Evolutionary conservation across 176 grass and related monocot species (phyloP).

Genomic region (Guadua angustifolia): DNA sequence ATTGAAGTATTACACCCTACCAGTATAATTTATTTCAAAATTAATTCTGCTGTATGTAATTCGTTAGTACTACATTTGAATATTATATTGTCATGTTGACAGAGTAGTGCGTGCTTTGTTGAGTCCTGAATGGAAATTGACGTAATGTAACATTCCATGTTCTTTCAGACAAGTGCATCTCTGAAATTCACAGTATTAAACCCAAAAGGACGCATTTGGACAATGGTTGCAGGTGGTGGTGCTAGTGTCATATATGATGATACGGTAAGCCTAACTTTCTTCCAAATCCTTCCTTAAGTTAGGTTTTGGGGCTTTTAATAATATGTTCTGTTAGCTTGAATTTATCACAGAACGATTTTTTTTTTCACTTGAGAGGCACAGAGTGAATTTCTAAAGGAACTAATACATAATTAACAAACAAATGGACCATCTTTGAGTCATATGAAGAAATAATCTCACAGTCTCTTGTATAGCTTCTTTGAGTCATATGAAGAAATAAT

Average conservation of each 20-base stretch:
- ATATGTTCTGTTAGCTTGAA: not conserved
- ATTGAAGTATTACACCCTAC: too few species aligned
- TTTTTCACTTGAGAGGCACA: not conserved
- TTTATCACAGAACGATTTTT: not conserved
- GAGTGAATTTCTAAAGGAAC: not conserved
- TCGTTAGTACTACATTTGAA: not conserved
- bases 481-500: not conserved
- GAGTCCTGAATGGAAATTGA: too few species aligned
- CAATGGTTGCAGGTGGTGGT: conserved; percentile 95
- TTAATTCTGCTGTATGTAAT: conserved; percentile 10
- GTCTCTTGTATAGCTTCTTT: too few species aligned
- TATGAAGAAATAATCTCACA: not conserved
- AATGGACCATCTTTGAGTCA: not conserved
- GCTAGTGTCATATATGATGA: conserved; percentile 98
- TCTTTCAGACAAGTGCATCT: conserved; percentile 80
- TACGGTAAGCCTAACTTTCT: conserved; percentile 62
- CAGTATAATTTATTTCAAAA: not conserved
- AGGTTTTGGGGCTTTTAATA: not conserved
- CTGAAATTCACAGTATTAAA: conserved; percentile 95
- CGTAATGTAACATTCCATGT: not conserved
- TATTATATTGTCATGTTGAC: not conserved
- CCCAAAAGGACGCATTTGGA: conserved; percentile 88
- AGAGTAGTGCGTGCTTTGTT: not conserved
- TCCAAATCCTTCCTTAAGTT: conserved; percentile 24
- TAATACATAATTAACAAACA: conserved; percentile 1